Evolutionary conservation across 2,329 filamentous ascomycete genomes (phyloP).

Genomic region (Penicillium italicum): DNA sequence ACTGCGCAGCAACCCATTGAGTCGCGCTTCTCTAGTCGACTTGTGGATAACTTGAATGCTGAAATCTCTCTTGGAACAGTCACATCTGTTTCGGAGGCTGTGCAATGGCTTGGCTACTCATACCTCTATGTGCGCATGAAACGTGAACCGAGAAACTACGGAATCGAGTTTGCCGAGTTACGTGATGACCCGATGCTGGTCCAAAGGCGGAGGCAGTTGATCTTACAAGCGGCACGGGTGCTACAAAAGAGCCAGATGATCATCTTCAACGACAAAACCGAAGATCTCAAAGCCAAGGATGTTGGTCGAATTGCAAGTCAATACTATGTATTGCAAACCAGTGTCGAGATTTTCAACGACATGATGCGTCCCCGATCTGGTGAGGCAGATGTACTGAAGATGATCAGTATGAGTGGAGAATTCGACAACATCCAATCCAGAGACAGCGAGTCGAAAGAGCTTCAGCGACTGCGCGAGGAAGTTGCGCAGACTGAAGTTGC

Average conservation of each 20-base stretch:
- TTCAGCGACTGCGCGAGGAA: slow-evolving; percentile 69
- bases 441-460: slow-evolving; percentile 84
- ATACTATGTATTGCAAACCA: slow-evolving; percentile 90
- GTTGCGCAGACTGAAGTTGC: slow-evolving; percentile 74
- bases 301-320: slow-evolving; percentile 95
- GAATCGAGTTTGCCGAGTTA: slow-evolving; percentile 91
- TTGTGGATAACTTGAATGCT: slow-evolving; percentile 95
- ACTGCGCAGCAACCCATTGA: slow-evolving; percentile 97
- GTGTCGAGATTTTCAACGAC: slow-evolving; percentile 91
- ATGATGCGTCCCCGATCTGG: slow-evolving; percentile 84
- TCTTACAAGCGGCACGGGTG: slow-evolving; percentile 81
- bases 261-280: slow-evolving; percentile 92
- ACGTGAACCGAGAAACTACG: slow-evolving; percentile 84
- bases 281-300: slow-evolving; percentile 90
- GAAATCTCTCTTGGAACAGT: slow-evolving; percentile 93
- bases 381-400: slow-evolving; percentile 88
- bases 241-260: slow-evolving; percentile 97
- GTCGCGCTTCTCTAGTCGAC: slow-evolving; percentile 87
- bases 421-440: slow-evolving; percentile 95
- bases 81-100: slow-evolving; percentile 86
- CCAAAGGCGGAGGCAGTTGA: slow-evolving; percentile 76
- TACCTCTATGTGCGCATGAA: slow-evolving; percentile 97
- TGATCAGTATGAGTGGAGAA: slow-evolving; percentile 97
- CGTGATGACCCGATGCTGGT: slow-evolving; percentile 84
- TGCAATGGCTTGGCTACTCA: slow-evolving; percentile 96